Percentiles rank a stretch among this genome's conserved stretches.
Evolutionary conservation across 257 asterid genomes (phyloP).

Genomic region (Solanum rostratum): DNA sequence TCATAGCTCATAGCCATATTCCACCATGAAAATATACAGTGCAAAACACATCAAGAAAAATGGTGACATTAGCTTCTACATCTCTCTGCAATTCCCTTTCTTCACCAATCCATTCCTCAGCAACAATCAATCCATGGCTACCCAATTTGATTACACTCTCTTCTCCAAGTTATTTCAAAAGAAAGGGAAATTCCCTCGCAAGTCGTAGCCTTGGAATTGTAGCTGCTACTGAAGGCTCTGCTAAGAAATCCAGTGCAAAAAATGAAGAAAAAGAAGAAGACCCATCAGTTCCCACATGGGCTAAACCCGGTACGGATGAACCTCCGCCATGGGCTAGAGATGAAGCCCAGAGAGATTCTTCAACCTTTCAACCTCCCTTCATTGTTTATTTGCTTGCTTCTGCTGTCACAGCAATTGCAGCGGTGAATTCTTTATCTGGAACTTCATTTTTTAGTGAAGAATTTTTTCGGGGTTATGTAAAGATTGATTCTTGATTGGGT

Average conservation of each 20-base stretch:
- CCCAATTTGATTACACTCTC: constrained; percentile 9
- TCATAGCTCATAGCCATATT: not conserved
- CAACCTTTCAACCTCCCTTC: constrained; percentile 58
- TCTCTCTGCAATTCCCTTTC: constrained; percentile 13
- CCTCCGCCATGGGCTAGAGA: constrained; percentile 88
- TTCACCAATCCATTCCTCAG: constrained; percentile 12
- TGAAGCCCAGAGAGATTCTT: constrained; percentile 49
- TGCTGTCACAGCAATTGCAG: constrained; percentile 85
- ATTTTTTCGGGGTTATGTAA: not conserved
- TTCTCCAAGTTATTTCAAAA: constrained; percentile 5
- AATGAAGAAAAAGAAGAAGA: constrained; percentile 21
- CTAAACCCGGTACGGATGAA: constrained; percentile 68
- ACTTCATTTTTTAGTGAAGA: not conserved
- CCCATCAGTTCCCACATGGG: constrained; percentile 73
- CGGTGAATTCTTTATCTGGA: constrained; percentile 30
- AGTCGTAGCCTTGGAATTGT: constrained; percentile 13
- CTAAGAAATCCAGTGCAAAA: constrained; percentile 27
- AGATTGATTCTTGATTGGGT: constrained; percentile 9
- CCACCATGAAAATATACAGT: not conserved
- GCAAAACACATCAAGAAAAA: not conserved
- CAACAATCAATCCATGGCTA: constrained; percentile 6
- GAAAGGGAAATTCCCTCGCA: not conserved
- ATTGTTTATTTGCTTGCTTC: constrained; percentile 80
- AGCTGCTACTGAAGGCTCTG: constrained; percentile 46
- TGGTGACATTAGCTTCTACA: constrained; percentile 10